Conservation (phyloP, 2,329 filamentous ascomycete genomes). For the Pyricularia sp. region DNA sequence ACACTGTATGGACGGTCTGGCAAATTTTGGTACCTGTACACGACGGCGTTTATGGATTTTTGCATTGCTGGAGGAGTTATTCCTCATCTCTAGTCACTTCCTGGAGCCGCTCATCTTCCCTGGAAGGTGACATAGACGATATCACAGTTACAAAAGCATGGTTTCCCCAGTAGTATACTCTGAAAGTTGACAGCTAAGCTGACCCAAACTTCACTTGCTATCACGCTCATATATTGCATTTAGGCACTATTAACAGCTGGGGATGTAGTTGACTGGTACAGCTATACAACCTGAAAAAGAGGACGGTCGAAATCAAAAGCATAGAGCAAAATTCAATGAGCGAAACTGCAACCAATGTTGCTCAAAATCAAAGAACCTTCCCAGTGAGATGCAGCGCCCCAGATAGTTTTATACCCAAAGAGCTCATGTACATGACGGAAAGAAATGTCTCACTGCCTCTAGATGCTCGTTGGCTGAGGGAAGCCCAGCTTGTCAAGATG, state of each 20-base stretch:
- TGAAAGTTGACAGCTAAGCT: background rate
- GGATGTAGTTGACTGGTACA: background rate
- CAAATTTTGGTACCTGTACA: background rate
- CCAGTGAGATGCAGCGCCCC: background rate
- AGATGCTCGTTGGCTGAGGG: background rate
- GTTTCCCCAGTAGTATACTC: background rate
- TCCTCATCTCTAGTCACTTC: background rate
- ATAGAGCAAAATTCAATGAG: background rate
- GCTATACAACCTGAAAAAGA: background rate
- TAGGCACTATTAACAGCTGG: background rate
- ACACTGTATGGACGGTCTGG: background rate
- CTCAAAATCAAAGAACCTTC: background rate
- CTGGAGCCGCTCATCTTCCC: too few relatives aligned
- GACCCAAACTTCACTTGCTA: background rate
- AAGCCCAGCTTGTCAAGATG: slow-evolving; percentile 74
- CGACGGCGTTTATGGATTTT: background rate
- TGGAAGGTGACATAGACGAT: background rate
- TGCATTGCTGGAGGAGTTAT: background rate
- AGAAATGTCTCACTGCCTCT: background rate
- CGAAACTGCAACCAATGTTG: background rate
- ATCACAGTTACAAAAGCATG: background rate
- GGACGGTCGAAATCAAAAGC: background rate
- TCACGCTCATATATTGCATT: background rate
- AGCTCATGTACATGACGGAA: background rate
- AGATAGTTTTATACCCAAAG: background rate